Percentiles rank a stretch among this genome's conserved stretches.
Evolutionary conservation across 495 filamentous ascomycete species (phyloP).

Genomic region (Penicillium cosmopolitanum): DNA sequence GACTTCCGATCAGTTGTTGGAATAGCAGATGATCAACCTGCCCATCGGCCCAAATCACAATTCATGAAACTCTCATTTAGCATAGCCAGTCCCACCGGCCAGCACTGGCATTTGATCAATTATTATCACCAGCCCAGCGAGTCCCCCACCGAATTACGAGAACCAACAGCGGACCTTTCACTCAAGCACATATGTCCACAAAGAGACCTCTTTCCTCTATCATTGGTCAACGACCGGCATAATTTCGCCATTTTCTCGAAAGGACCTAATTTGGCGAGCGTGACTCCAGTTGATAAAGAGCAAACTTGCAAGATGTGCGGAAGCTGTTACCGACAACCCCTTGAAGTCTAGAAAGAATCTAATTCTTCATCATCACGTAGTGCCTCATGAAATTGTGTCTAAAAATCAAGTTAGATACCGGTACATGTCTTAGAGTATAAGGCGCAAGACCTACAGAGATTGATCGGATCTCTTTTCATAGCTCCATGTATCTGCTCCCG

Average conservation of each 20-base stretch:
- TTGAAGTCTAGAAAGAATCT: not conserved
- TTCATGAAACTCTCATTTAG: slow-evolving; percentile 5
- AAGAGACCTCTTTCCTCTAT: not conserved
- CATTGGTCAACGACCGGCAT: slow-evolving; percentile 3
- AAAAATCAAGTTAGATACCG: not conserved
- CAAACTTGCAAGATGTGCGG: slow-evolving; percentile 4
- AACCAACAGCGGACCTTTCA: not conserved
- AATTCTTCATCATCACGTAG: not conserved
- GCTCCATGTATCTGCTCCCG: no score
- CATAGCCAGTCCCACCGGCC: not conserved
- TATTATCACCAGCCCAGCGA: not conserved
- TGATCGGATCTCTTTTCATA: no score
- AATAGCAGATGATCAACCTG: not conserved
- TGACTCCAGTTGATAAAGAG: not conserved
- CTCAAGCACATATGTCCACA: slow-evolving; percentile 1
- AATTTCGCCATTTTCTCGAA: slow-evolving; percentile 3
- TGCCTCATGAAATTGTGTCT: not conserved
- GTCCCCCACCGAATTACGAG: not conserved
- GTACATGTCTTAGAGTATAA: no score
- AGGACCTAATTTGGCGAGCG: not conserved
- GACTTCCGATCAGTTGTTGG: slow-evolving; percentile 7
- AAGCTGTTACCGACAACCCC: not conserved
- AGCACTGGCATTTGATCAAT: slow-evolving; percentile 4
- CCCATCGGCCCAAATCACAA: not conserved
- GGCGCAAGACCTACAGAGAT: no score